A percentile compares a stretch with the other conserved stretches of the same genome.
phyloP scores from a whole-genome alignment of 176 grass and related monocot species.

The Hsuehochloa calcarea region DNA sequence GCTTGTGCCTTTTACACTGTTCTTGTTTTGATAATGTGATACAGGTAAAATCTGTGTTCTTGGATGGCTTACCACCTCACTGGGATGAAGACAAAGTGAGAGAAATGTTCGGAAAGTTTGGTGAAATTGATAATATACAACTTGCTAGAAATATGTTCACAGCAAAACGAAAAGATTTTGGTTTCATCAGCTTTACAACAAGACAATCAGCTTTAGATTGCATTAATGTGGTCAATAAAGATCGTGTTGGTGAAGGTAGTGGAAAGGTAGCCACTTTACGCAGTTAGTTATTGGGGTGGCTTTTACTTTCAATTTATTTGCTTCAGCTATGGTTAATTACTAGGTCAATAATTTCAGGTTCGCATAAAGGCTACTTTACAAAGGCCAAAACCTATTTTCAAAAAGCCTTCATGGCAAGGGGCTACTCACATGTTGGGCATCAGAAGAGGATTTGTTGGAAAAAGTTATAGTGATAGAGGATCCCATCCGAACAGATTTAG shows the following conservation, averaged over 20 bases:
- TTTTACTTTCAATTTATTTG: slow-evolving; percentile 20
- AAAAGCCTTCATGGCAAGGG: slow-evolving; percentile 44
- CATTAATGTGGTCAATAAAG: slow-evolving; percentile 54
- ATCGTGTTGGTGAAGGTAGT: slow-evolving; percentile 45
- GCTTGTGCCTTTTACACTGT: slow-evolving; percentile 4
- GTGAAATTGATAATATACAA: slow-evolving; percentile 66
- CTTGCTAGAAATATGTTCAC: slow-evolving; percentile 65
- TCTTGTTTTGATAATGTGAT: slow-evolving; percentile 13
- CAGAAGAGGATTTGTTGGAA: slow-evolving; percentile 48
- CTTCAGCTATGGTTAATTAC: slow-evolving; percentile 5
- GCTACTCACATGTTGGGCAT: slow-evolving; percentile 39
- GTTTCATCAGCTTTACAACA: slow-evolving; percentile 58
- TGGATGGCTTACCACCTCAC: slow-evolving; percentile 62
- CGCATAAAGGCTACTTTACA: slow-evolving; percentile 52
- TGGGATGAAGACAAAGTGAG: slow-evolving; percentile 66
- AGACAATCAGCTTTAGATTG: slow-evolving; percentile 65
- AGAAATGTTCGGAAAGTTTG: slow-evolving; percentile 54
- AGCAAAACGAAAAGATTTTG: slow-evolving; percentile 64
- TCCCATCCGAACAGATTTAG: slow-evolving; percentile 33
- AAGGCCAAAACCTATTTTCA: slow-evolving; percentile 52
- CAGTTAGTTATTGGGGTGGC: background rate
- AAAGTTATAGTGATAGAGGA: slow-evolving; percentile 38
- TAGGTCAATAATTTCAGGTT: slow-evolving; percentile 31
- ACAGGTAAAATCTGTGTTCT: slow-evolving; percentile 69
- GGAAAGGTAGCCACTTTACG: slow-evolving; percentile 44